phyloP scores from a whole-genome alignment of 768 basidiomycete species.

The Thelephora aurantiotincta region DNA sequence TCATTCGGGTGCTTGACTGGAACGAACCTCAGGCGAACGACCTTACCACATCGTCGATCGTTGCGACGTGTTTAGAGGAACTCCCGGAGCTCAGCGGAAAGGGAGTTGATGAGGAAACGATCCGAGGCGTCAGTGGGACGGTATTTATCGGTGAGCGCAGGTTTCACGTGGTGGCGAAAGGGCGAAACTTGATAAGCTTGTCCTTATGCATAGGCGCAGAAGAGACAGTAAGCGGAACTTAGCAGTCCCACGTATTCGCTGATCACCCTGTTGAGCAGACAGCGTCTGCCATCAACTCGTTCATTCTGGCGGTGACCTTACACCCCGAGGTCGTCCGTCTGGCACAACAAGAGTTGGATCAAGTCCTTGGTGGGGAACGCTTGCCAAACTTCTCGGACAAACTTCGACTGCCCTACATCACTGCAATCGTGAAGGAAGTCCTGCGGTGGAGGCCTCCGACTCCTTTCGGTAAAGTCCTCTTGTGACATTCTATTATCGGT shows the following conservation, averaged over 20 bases:
- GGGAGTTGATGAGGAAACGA: constrained; percentile 12
- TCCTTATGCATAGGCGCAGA: neutral
- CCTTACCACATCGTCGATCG: neutral
- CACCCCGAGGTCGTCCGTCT: constrained; percentile 11
- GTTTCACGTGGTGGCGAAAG: neutral
- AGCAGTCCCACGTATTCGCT: neutral
- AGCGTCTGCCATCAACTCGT: constrained; percentile 6
- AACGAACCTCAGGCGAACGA: neutral
- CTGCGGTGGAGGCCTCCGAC: constrained; percentile 12
- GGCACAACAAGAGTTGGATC: constrained; percentile 14
- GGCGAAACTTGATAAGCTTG: neutral
- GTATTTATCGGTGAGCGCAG: neutral
- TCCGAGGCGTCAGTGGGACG: constrained; percentile 4
- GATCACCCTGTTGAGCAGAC: constrained; percentile 5
- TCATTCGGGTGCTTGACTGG: neutral
- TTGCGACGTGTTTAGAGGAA: constrained; percentile 35
- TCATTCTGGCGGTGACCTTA: constrained; percentile 10
- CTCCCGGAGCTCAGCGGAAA: constrained; percentile 6
- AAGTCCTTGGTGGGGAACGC: constrained; percentile 8
- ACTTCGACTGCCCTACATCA: constrained; percentile 12
- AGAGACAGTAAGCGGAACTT: constrained; percentile 2
- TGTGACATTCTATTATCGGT: neutral
- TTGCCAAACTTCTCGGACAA: constrained; percentile 9
- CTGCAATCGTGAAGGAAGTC: constrained; percentile 12
- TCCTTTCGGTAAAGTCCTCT: constrained; percentile 6